Evolutionary conservation across 306 rosid species (phyloP).

Genomic region (Boehmeria nivea): DNA sequence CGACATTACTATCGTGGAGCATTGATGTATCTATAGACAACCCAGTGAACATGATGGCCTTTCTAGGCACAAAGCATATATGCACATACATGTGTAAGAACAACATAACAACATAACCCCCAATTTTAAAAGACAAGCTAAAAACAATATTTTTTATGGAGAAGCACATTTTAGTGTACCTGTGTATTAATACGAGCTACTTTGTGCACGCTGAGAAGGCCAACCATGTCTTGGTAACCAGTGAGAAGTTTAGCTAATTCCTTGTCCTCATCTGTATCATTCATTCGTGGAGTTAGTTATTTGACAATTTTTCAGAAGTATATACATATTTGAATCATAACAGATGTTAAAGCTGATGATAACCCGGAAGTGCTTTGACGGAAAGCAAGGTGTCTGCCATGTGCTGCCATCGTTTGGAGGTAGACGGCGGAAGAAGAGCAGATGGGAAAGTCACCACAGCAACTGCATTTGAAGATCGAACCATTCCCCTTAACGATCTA

Average conservation of each 20-base stretch:
- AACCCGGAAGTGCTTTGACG: slow-evolving; percentile 84
- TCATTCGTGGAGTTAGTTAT: slow-evolving; percentile 12
- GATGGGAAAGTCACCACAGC: slow-evolving; percentile 71
- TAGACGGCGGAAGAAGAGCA: slow-evolving; percentile 54
- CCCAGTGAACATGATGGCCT: too few species aligned
- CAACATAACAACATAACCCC: too few species aligned
- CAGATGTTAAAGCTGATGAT: slow-evolving; percentile 17
- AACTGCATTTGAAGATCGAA: slow-evolving; percentile 66
- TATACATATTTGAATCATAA: neutral
- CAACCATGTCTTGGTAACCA: slow-evolving; percentile 92
- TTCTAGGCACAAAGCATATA: too few species aligned
- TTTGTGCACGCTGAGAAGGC: slow-evolving; percentile 70
- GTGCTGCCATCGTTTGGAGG: slow-evolving; percentile 79
- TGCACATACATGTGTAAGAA: too few species aligned
- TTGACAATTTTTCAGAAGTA: neutral
- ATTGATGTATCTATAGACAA: too few species aligned
- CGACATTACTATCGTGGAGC: too few species aligned
- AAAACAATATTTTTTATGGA: too few species aligned
- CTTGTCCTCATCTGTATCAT: slow-evolving; percentile 70
- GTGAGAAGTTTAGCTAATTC: slow-evolving; percentile 83
- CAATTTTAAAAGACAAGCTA: too few species aligned
- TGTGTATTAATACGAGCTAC: slow-evolving; percentile 76
- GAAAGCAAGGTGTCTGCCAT: slow-evolving; percentile 88
- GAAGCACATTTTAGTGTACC: slow-evolving; percentile 29
- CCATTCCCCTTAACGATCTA: slow-evolving; percentile 61